These are phyloP conservation scores for Capronia americana DNA, from an alignment of 2,329 filamentous ascomycete species.

Conservation along the genomic window DNA sequence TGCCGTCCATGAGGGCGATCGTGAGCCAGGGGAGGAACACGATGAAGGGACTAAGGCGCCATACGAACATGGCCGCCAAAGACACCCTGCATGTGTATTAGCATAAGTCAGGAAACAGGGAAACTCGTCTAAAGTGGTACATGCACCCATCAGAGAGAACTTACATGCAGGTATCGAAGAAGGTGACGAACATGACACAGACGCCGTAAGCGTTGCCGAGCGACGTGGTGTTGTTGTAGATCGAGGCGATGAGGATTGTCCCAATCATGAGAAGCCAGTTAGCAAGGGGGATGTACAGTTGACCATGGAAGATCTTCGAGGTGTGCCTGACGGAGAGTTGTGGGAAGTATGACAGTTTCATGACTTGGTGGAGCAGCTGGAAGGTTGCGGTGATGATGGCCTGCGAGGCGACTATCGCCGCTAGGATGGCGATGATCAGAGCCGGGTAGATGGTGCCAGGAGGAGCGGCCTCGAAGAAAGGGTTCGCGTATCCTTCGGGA, in stretches of 20 bases:
- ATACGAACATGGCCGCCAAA: slow-evolving; percentile 74
- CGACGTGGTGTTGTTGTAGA: slow-evolving; percentile 73
- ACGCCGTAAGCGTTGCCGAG: slow-evolving; percentile 79
- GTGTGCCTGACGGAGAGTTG: slow-evolving; percentile 77
- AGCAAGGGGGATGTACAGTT: slow-evolving; percentile 76
- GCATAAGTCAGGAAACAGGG: not conserved
- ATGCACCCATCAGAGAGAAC: not conserved
- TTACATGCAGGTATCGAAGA: slow-evolving; percentile 63
- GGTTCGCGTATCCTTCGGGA: slow-evolving; percentile 69
- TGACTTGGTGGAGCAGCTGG: slow-evolving; percentile 72
- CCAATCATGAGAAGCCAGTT: slow-evolving; percentile 81
- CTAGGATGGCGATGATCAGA: slow-evolving; percentile 71
- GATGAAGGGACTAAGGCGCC: slow-evolving; percentile 64
- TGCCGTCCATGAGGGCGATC: slow-evolving; percentile 70
- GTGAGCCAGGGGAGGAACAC: slow-evolving; percentile 68
- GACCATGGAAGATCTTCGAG: slow-evolving; percentile 71
- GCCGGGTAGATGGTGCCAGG: slow-evolving; percentile 71
- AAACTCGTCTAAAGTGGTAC: not conserved
- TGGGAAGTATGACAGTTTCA: slow-evolving; percentile 76
- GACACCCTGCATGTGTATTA: slow-evolving; percentile 57
- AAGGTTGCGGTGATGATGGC: slow-evolving; percentile 80
- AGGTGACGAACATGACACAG: slow-evolving; percentile 78
- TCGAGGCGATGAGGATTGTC: slow-evolving; percentile 73
- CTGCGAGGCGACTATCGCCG: slow-evolving; percentile 77
- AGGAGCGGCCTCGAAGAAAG: slow-evolving; percentile 74